Base-by-base conservation (phyloP, 2,329 filamentous ascomycete species). In the Alternaria brassicae region DNA sequence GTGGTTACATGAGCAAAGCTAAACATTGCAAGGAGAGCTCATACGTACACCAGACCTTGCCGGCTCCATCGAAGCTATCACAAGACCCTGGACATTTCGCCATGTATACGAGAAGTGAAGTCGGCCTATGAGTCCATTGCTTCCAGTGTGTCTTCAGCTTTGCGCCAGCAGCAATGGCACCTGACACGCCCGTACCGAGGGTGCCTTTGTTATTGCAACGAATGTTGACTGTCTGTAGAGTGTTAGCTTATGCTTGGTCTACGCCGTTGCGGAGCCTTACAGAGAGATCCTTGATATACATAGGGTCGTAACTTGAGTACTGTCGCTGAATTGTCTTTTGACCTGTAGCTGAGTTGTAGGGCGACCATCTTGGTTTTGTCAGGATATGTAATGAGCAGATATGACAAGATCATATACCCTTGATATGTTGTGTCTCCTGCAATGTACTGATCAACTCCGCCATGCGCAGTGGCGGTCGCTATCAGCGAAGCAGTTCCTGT, bases 91-190 rank as follows among this genome's bases (percentile, higher is more conserved):
- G 71, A 72, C 84, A 86, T 57, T 83, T 81, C n/a, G 77, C 77
- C 70, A 78, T 74, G 73, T 83, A 86, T 13, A 86, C 83, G 76
- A 86, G 81, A 48, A 87, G 81, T 15, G 84, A 82, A 3, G 84
- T 83, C 62, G 86, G 84, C 37, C 79, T 73, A 70, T 86, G 84
- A 2, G 84, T 86, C 84, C 84, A 86, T 73, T 86, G 84, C 37
- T 74, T 71, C 84, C 84, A 86, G 63, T 81, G 74, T 15, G 84
- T 82, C 9, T 81, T 82, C 52, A 86, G 76, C 42, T 77, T 80
- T 17, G 74, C 66, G 34, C 85, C 85, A 5, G 84, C 82, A 6
- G 78, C 72, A 58, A 84, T 74, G 30, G 78, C 75, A 1, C 82
- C 84, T 32, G 73, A 75, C 6, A 82, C 71, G 17, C 72, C 72